Conservation (phyloP, 306 rosid species). For the Cotoneaster glaucophyllus region DNA sequence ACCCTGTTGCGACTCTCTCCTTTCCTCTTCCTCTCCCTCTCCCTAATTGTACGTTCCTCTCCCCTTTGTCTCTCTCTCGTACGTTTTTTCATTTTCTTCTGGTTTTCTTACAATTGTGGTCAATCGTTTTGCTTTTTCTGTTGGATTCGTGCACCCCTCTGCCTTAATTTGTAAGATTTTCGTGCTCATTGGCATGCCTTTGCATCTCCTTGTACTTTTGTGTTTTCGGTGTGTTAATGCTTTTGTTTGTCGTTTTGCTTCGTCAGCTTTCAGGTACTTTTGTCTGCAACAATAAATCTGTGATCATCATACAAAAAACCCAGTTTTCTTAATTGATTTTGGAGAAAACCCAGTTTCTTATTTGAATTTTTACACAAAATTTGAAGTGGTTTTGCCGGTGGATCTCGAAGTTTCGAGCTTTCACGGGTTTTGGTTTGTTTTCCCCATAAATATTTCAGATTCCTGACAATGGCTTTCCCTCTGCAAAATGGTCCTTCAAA, state of each 20-base stretch:
- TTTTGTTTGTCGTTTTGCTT: neutral
- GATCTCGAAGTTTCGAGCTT: conserved; percentile 32
- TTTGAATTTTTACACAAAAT: neutral
- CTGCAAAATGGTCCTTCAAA: conserved; percentile 13
- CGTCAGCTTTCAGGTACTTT: neutral
- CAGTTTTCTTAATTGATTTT: neutral
- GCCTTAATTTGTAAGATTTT: neutral
- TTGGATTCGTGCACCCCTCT: neutral
- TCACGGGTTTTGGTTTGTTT: conserved; percentile 2
- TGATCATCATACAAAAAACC: conserved; percentile 2
- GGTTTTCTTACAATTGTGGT: conserved; percentile 8
- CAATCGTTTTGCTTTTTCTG: neutral
- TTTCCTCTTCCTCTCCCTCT: neutral
- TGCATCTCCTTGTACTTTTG: neutral
- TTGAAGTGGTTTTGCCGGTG: conserved; percentile 3
- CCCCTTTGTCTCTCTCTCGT: neutral
- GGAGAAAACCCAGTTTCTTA: neutral
- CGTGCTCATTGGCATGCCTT: neutral
- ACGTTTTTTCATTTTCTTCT: conserved; percentile 7
- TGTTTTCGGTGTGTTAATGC: neutral
- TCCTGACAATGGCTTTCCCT: conserved; percentile 1
- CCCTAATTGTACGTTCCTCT: conserved; percentile 9
- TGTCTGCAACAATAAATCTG: neutral
- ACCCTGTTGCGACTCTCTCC: neutral
- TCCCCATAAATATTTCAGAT: neutral